Evolutionary conservation across 2,329 filamentous ascomycete genomes (phyloP).

Genomic region (Alternaria angustiovoidea): DNA sequence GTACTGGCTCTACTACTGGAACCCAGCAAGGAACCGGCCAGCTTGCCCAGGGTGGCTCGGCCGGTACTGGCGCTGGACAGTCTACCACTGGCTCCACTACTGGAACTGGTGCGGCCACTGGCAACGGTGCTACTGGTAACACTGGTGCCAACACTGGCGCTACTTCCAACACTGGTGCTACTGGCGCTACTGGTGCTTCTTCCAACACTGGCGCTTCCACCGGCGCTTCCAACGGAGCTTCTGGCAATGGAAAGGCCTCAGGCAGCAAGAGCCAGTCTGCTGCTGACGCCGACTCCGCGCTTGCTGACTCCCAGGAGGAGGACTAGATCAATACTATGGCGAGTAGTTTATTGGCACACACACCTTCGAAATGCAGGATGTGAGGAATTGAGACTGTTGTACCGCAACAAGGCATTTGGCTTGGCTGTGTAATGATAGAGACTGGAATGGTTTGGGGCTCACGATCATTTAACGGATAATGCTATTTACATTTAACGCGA

Average conservation of each 20-base stretch:
- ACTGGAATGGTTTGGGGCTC: background rate
- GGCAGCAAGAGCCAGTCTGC: conserved; percentile 7
- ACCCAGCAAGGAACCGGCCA: background rate
- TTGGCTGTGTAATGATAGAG: background rate
- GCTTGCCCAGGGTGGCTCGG: background rate
- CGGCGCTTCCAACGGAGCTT: background rate
- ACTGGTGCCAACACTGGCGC: conserved; percentile 7
- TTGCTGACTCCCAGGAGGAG: conserved; percentile 26
- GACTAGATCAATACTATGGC: conserved; percentile 10
- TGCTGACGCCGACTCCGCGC: conserved; percentile 19
- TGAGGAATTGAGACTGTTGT: background rate
- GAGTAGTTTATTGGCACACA: background rate
- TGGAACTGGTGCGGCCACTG: background rate
- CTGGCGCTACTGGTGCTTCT: background rate
- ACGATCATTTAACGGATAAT: background rate
- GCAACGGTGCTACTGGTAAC: background rate
- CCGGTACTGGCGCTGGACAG: background rate
- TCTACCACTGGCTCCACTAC: background rate
- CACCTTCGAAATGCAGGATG: background rate
- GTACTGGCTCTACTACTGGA: background rate
- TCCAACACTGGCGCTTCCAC: background rate
- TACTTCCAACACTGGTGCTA: background rate
- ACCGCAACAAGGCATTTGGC: background rate
- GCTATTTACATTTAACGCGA: background rate
- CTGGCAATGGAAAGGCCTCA: conserved; percentile 1